These are phyloP conservation scores for Rhodotorula paludigena DNA, from an alignment of 768 basidiomycete genomes.

Conservation along the genomic window DNA sequence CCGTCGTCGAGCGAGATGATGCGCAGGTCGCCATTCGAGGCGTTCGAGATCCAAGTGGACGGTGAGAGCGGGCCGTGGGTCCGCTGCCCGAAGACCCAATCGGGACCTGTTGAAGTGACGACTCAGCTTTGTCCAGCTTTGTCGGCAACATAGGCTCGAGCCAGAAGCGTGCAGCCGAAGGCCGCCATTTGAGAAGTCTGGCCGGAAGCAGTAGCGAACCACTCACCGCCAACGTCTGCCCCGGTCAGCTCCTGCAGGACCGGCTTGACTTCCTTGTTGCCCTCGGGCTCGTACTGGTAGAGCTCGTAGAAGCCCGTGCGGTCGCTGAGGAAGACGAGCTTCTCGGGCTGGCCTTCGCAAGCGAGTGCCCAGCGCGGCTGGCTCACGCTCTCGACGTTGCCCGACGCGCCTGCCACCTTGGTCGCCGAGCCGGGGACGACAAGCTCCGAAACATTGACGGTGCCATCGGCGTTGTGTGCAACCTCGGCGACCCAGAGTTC, in stretches of 20 bases:
- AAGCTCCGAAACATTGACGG: neutral
- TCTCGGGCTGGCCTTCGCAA: conserved; percentile 47
- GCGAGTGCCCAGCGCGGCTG: conserved; percentile 58
- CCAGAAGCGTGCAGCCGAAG: too few relatives aligned
- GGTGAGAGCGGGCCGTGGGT: conserved; percentile 20
- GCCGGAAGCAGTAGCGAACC: neutral
- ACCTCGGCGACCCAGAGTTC: conserved; percentile 57
- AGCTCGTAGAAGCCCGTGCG: conserved; percentile 65
- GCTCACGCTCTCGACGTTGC: conserved; percentile 54
- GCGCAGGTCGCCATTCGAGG: conserved; percentile 5
- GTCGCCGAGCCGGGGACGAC: conserved; percentile 46
- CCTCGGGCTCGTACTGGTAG: conserved; percentile 52
- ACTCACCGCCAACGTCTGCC: conserved; percentile 14
- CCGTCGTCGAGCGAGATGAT: conserved; percentile 17
- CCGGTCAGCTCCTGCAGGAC: conserved; percentile 12
- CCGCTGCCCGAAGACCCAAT: conserved; percentile 28
- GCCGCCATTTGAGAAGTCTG: too few relatives aligned
- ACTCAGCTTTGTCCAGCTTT: too few relatives aligned
- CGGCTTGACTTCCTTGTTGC: neutral
- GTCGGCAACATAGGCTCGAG: too few relatives aligned
- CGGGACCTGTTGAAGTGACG: conserved; percentile 6
- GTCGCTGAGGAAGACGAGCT: conserved; percentile 63
- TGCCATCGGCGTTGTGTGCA: neutral
- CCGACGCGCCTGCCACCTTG: conserved; percentile 56
- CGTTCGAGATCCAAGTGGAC: conserved; percentile 19